Conservation (phyloP, 2,329 filamentous ascomycete species). For the Fusarium devonianum region DNA sequence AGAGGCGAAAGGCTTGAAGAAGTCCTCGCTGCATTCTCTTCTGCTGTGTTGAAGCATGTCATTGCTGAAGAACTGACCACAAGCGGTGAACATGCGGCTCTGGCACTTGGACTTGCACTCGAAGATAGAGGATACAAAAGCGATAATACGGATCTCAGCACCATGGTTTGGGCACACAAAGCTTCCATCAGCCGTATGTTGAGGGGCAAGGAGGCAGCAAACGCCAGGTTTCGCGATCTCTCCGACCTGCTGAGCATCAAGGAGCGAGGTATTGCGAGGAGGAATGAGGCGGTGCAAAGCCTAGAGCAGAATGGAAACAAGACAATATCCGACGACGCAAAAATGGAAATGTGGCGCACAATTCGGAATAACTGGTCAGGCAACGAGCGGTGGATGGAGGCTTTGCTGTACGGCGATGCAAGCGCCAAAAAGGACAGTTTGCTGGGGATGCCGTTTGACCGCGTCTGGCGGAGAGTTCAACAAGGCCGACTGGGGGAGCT, state of each 20-base stretch:
- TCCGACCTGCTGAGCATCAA: slow-evolving; percentile 70
- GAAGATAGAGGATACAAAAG: slow-evolving; percentile 65
- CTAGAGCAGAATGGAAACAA: slow-evolving; percentile 41
- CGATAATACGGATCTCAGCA: slow-evolving; percentile 63
- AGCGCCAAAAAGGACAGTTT: slow-evolving; percentile 65
- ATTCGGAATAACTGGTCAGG: slow-evolving; percentile 81
- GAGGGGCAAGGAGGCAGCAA: slow-evolving; percentile 65
- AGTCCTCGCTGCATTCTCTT: slow-evolving; percentile 82
- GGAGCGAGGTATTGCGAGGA: slow-evolving; percentile 61
- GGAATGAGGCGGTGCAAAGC: slow-evolving; percentile 56
- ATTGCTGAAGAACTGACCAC: slow-evolving; percentile 55
- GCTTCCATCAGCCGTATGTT: slow-evolving; percentile 68
- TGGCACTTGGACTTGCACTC: slow-evolving; percentile 63
- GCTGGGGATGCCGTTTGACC: slow-evolving; percentile 71
- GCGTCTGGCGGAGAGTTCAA: slow-evolving; percentile 74
- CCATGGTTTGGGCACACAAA: slow-evolving; percentile 77
- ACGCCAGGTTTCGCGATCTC: slow-evolving; percentile 68
- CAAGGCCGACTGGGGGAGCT: slow-evolving; percentile 64
- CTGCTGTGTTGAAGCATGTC: slow-evolving; percentile 77
- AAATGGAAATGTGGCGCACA: slow-evolving; percentile 62
- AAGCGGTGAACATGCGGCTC: slow-evolving; percentile 51
- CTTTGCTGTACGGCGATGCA: slow-evolving; percentile 72
- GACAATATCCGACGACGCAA: slow-evolving; percentile 52
- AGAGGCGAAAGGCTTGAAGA: slow-evolving; percentile 91
- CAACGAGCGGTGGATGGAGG: slow-evolving; percentile 75